Base-by-base conservation (phyloP, 306 rosid genomes). In the Pachyrhizus erosus region DNA sequence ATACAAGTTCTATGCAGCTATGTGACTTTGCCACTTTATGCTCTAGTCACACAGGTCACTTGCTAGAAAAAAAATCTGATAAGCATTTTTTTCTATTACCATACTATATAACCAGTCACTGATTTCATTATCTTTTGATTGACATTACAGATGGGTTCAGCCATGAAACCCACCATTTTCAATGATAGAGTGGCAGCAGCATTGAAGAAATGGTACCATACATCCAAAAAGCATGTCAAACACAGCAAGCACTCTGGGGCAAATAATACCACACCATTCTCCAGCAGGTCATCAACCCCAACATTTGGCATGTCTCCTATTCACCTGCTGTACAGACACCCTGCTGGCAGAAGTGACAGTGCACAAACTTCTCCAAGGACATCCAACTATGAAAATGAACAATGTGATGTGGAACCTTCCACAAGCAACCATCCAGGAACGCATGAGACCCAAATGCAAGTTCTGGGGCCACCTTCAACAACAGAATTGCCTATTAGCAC, bases 21-120 rank as follows among this genome's bases (percentile, higher is more conserved):
- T 71, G 92, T 85, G 76, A 94, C 97, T 51, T 75, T 94, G 70
- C 98, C 98, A 43, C 95, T 92, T 68, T 94, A 94, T 76, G 98
- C 97, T 68, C 84, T 94, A 58, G 98, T 94, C 6, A 92, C 97
- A 49, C 98, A 92, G 91, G 98, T 92, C 37, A 87, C 31, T 75
- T 73, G 33, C 2, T 34, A 0, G 26, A 24, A 12, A 5, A 34
- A 18, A 23, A 23, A 34, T 37, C 18, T 46, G 9, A 77, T 20
- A 3, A 9, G 5, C 27, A 55, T 7, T 55, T 55, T 52, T 18
- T 40, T 37, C 40, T 5, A 37, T 37, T 37, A 37, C 40, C 40
- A 37, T 37, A 37, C 40, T 37, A 55, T 21, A 55, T 26, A 26
- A 37, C 9, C 27, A 67, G 43, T 23, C 70, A 58, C 37, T 80